Evolutionary conservation across 192 early-diverging fungal genomes (phyloP).

Genomic region (Entophlyctis luteolus): DNA sequence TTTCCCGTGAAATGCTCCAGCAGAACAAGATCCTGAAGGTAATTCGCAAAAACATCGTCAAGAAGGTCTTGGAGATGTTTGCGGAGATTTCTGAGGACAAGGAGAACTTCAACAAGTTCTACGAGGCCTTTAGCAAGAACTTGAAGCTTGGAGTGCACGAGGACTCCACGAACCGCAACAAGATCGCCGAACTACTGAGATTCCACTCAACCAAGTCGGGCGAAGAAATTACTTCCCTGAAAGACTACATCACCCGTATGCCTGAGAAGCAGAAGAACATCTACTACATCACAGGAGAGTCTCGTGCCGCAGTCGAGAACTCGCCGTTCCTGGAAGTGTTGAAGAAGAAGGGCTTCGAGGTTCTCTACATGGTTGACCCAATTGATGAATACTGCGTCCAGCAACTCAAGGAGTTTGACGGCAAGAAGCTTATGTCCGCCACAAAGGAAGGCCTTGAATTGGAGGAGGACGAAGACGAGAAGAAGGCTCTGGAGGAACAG

Average conservation of each 20-base stretch:
- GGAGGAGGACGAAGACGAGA: conserved; percentile 98
- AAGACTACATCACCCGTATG: conserved; percentile 99
- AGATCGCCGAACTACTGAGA: conserved; percentile 95
- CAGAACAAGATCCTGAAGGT: conserved; percentile 99
- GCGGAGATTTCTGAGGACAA: conserved; percentile 95
- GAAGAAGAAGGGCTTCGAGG: conserved; percentile 99
- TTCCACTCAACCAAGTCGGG: conserved; percentile 99
- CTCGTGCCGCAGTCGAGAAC: conserved; percentile 87
- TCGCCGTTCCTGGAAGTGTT: conserved; percentile 97
- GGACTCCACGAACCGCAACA: conserved; percentile 93
- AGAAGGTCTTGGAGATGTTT: conserved; percentile 99
- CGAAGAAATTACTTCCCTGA: conserved; percentile 95
- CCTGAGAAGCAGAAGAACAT: conserved; percentile 99
- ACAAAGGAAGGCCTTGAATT: conserved; percentile 99
- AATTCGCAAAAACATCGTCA: conserved; percentile 98
- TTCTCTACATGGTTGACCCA: conserved; percentile 97
- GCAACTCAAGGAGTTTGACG: conserved; percentile 98
- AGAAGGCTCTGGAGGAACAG: conserved; percentile 90
- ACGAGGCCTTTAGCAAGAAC: conserved; percentile 99
- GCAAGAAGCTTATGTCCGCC: conserved; percentile 95
- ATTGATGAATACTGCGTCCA: conserved; percentile 99
- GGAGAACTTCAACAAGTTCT: conserved; percentile 99
- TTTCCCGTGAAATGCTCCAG: conserved; percentile 99
- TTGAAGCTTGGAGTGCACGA: conserved; percentile 99
- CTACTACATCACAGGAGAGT: conserved; percentile 96